Percentiles rank a stretch among this genome's conserved stretches.
Evolutionary conservation across 1,139 yeast species (phyloP).

Genomic region (Blastobotrys indianensis): DNA sequence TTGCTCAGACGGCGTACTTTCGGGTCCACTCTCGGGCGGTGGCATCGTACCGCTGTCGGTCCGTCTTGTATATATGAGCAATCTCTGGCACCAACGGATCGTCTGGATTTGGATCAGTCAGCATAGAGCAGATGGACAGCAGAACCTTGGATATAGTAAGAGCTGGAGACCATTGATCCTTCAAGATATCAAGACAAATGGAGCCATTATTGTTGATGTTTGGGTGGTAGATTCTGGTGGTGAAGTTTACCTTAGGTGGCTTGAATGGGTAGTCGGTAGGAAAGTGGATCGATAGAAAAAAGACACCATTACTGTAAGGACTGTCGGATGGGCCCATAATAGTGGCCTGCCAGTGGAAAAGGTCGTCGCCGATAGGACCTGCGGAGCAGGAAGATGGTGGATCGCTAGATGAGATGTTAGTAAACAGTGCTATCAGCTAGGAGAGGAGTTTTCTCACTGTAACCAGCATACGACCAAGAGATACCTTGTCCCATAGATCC

Average conservation of each 20-base stretch:
- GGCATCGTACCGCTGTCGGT: slow-evolving; percentile 89
- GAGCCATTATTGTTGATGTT: slow-evolving; percentile 85
- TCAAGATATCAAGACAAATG: slow-evolving; percentile 77
- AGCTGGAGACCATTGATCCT: slow-evolving; percentile 91
- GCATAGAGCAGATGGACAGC: slow-evolving; percentile 79
- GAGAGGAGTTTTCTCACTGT: too few species aligned
- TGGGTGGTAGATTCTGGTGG: slow-evolving; percentile 87
- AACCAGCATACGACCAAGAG: too few species aligned
- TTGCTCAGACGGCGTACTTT: slow-evolving; percentile 79
- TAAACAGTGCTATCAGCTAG: too few species aligned
- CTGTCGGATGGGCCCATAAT: slow-evolving; percentile 95
- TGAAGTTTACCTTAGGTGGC: slow-evolving; percentile 89
- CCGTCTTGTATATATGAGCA: slow-evolving; percentile 94
- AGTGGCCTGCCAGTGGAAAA: slow-evolving; percentile 96
- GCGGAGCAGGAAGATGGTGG: slow-evolving; percentile 99
- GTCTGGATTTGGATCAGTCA: slow-evolving; percentile 97
- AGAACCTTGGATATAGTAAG: slow-evolving; percentile 84
- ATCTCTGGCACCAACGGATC: slow-evolving; percentile 99
- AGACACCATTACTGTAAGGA: slow-evolving; percentile 91
- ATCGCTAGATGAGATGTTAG: slow-evolving; percentile 48
- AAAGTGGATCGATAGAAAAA: slow-evolving; percentile 84
- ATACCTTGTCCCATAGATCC: too few species aligned
- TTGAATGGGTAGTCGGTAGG: slow-evolving; percentile 94
- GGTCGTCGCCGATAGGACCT: slow-evolving; percentile 96
- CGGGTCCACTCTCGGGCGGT: slow-evolving; percentile 99